A percentile compares a stretch with the other conserved stretches of the same genome.
Evolutionary conservation across 495 filamentous ascomycete genomes (phyloP).

Genomic region (Lophiotrema nucula): DNA sequence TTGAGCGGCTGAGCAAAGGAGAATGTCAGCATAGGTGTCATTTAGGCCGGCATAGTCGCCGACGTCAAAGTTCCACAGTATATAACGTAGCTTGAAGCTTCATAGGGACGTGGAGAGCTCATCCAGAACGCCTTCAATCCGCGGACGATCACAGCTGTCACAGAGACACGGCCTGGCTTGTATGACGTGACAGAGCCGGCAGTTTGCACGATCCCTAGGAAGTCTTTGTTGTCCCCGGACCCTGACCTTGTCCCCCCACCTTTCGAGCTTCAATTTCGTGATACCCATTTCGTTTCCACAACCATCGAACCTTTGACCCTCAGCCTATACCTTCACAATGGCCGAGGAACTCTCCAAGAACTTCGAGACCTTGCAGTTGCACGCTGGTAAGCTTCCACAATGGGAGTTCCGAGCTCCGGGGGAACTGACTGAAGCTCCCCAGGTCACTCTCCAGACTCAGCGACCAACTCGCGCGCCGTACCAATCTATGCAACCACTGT

Average conservation of each 20-base stretch:
- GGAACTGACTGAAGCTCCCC: constrained; percentile 20
- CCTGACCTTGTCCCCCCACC: neutral
- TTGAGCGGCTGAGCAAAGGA: too few relatives aligned
- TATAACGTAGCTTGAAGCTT: too few relatives aligned
- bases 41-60: too few relatives aligned
- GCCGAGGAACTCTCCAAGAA: constrained; percentile 37
- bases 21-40: too few relatives aligned
- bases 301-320: neutral
- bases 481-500: constrained; percentile 96
- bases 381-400: constrained; percentile 60
- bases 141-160: too few relatives aligned
- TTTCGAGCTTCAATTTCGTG: neutral
- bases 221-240: neutral
- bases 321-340: constrained; percentile 4
- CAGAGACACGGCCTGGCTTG: constrained; percentile 1
- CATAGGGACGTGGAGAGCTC: too few relatives aligned
- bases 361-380: constrained; percentile 96
- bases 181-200: constrained; percentile 30
- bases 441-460: constrained; percentile 79
- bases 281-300: neutral
- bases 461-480: constrained; percentile 87
- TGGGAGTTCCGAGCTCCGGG: neutral
- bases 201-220: neutral
- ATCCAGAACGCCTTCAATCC: too few relatives aligned
- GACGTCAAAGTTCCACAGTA: too few relatives aligned